Evolutionary conservation across 768 basidiomycete genomes (phyloP), one percentile per base, ranked within the genome.

Genomic region (Amanita molliuscula): DNA sequence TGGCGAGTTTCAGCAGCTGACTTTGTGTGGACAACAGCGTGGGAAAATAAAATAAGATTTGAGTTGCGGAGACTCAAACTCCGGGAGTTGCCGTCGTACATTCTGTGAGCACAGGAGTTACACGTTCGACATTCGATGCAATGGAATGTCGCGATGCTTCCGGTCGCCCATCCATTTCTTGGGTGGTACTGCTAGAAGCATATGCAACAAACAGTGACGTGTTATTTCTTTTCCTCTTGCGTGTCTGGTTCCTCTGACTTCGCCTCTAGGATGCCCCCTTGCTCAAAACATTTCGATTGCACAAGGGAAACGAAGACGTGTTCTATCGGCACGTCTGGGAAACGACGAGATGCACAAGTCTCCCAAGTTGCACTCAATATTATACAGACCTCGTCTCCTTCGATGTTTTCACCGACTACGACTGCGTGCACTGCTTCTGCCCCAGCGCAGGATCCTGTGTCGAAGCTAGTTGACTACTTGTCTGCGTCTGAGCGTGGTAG

Each of bases 101-200:
- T n/a, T 6, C 8, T 2, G 40, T 1, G 34, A 35, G 36, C 36
- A 53, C 57, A 47, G 51, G 54, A 44, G 35, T 57, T 59, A 55
- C 48, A 51, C 41, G 53, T 36, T 55, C 44, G 51, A 29, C 40
- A 53, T 66, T 53, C 64, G 63, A 31, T 76, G 80, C 73, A 75
- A 84, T 86, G 82, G 82, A 82, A 86, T 86, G 84, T 84, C 75
- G 81, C 80, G 80, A 83, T 83, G 83, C 66, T 70, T 69, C 65
- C 67, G 68, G 68, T 69, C 71, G 62, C 70, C 73, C 73, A 69
- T 77, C 72, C 73, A 64, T 67, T 56, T 59, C 47, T 50, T 63
- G 67, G 69, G 69, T 65, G 64, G 58, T 47, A 62, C 62, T 59
- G 67, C 61, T 57, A 61, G 56, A 45, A 23, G 34, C 42, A 31